Percentiles rank a stretch among this genome's conserved stretches.
These are phyloP conservation scores for Coemansia sp. DNA, from an alignment of 192 early-diverging fungal species.

Conservation along the genomic window DNA sequence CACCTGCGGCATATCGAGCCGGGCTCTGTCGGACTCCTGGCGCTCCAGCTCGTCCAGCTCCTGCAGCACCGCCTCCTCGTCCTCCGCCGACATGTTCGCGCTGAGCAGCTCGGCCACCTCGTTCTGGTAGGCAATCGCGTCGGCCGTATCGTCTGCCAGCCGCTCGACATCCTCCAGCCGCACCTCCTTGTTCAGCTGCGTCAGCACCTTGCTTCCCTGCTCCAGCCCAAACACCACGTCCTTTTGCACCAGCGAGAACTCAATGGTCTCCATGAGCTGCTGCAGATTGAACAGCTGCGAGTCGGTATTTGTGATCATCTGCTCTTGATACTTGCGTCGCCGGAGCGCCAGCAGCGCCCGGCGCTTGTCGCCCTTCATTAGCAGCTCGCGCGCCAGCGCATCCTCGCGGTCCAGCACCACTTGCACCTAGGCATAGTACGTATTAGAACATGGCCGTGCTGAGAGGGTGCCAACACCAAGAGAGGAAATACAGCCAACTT, in stretches of 20 bases:
- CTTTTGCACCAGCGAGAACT: slow-evolving; percentile 89
- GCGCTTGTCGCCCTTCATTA: slow-evolving; percentile 70
- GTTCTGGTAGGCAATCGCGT: slow-evolving; percentile 93
- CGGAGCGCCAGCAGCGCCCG: slow-evolving; percentile 85
- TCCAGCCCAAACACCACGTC: slow-evolving; percentile 81
- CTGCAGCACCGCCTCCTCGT: slow-evolving; percentile 78
- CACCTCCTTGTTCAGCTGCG: slow-evolving; percentile 77
- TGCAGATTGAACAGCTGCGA: slow-evolving; percentile 87
- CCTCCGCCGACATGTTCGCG: slow-evolving; percentile 69
- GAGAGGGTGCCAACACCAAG: too few relatives aligned
- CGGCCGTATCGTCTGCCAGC: slow-evolving; percentile 94
- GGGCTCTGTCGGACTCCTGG: slow-evolving; percentile 26
- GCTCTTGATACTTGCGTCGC: slow-evolving; percentile 96
- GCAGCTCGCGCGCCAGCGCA: slow-evolving; percentile 69
- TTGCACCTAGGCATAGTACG: slow-evolving; percentile 65
- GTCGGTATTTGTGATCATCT: slow-evolving; percentile 76
- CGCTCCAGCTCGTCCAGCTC: slow-evolving; percentile 72
- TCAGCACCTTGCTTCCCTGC: slow-evolving; percentile 73
- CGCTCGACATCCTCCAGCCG: slow-evolving; percentile 87
- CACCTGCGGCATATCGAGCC: slow-evolving; percentile 26
- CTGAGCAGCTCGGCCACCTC: slow-evolving; percentile 67
- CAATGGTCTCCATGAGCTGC: slow-evolving; percentile 81
- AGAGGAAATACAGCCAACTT: slow-evolving; percentile 23
- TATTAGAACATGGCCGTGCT: too few relatives aligned
- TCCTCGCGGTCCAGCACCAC: slow-evolving; percentile 77